Evolutionary conservation across 1,284 basidiomycete genomes (phyloP), one percentile per base, ranked within the genome.

Genomic region (Apiotrichum domesticum): DNA sequence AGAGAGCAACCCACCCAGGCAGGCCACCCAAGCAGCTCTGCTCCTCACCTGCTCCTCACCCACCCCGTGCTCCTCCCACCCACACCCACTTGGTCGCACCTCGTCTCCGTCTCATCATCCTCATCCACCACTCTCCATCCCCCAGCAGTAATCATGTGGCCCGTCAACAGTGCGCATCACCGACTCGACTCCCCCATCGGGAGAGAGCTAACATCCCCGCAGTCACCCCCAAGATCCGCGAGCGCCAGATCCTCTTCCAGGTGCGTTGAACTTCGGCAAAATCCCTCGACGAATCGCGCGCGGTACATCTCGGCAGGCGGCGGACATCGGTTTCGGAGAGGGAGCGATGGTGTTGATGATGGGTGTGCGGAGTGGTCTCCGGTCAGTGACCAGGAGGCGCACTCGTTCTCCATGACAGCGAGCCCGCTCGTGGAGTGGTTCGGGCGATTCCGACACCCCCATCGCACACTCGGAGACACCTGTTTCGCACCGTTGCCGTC

Each of bases 191-290:
- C 2, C 3, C 10, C 41, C 33, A 21, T 21, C 21, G 21, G 21
- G 21, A 21, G 29, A 39, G 7, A 46, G 54, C 64, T 65, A n/a
- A 64, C 59, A 48, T 21, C 21, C 41, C 15, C 40, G 9, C 58
- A 72, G 71, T 59, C 55, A 61, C 63, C 51, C 71, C 71, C 64
- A 61, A 63, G 48, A 62, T 76, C 59, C 54, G 64, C 60, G 69
- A 69, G 61, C 73, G 70, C 69, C 74, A 76, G 64, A 68, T 70
- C 57, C 55, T 57, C 50, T 57, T 67, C 58, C 74, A 76, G 70
- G 74, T 76, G 55, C 41, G 72, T 71, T 32, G 21, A 21, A 15
- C 13, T 4, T 50, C 40, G 47, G 35, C 47, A n/a, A 49, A 13
- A 15, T 11, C 41, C 21, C 21, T 21, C 21, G 21, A 21, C 21